Conservation (phyloP, 306 rosid genomes). For the Quercus wislizeni region DNA sequence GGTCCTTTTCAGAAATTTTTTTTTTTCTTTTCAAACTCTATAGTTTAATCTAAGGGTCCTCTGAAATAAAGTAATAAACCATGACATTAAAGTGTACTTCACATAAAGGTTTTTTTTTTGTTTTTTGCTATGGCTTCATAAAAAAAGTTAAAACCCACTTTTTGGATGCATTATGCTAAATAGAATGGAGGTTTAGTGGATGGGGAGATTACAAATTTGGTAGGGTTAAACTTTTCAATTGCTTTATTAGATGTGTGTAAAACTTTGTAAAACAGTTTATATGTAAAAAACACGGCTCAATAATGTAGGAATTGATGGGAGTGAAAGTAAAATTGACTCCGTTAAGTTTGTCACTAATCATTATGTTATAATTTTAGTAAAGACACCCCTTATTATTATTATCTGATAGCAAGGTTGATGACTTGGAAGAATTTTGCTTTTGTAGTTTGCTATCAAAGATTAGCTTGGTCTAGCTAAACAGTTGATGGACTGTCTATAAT, state of each 20-base stretch:
- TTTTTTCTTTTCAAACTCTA: too few species aligned
- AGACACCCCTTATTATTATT: not conserved
- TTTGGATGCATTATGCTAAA: not conserved
- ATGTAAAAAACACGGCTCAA: too few species aligned
- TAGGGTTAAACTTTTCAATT: too few species aligned
- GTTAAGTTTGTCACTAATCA: not conserved
- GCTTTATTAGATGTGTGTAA: too few species aligned
- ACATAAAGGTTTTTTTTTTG: too few species aligned
- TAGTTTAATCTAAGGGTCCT: too few species aligned
- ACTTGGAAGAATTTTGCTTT: not conserved
- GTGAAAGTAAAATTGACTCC: not conserved
- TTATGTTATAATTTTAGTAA: not conserved
- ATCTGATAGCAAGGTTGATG: not conserved
- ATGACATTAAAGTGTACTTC: too few species aligned
- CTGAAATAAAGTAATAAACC: too few species aligned
- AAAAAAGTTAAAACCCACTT: not conserved
- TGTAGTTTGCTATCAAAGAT: not conserved
- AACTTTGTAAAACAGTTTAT: too few species aligned
- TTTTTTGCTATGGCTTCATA: too few species aligned
- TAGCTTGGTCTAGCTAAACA: constrained; percentile 1
- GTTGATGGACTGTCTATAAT: not conserved
- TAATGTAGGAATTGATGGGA: not conserved
- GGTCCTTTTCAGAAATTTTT: too few species aligned
- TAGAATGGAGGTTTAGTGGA: not conserved
- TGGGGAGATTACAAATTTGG: too few species aligned